Percentiles rank a stretch among this genome's conserved stretches.
Evolutionary conservation across 139 green algal genomes (phyloP).

Genomic region (Picochlorum sp.): DNA sequence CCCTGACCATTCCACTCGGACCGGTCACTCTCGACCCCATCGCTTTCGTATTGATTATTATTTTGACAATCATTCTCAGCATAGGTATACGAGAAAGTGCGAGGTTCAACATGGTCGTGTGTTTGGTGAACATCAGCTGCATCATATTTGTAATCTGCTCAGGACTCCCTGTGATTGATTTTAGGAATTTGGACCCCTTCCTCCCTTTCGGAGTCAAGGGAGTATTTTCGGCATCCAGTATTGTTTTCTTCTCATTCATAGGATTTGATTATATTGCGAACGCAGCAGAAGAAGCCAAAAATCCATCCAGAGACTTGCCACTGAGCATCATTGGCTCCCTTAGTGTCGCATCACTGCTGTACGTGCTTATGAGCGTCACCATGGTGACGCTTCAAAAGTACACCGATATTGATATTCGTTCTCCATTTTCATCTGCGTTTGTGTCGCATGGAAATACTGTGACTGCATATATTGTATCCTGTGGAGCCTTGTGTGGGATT

Average conservation of each 20-base stretch:
- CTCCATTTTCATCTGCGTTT: constrained; percentile 63
- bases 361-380: constrained; percentile 36
- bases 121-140: constrained; percentile 31
- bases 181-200: constrained; percentile 46
- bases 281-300: constrained; percentile 50
- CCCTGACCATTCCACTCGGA: constrained; percentile 33
- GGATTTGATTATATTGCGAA: constrained; percentile 52
- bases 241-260: constrained; percentile 45
- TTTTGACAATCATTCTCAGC: constrained; percentile 48
- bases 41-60: constrained; percentile 29
- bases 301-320: constrained; percentile 57
- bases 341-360: constrained; percentile 50
- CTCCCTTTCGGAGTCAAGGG: constrained; percentile 33
- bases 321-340: constrained; percentile 62
- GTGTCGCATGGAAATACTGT: not conserved
- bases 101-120: constrained; percentile 60
- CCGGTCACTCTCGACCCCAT: constrained; percentile 48
- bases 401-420: constrained; percentile 45
- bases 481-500: constrained; percentile 49
- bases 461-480: constrained; percentile 21
- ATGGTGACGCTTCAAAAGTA: constrained; percentile 44
- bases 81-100: constrained; percentile 54
- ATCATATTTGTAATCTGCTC: constrained; percentile 50
- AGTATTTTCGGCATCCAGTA: constrained; percentile 39
- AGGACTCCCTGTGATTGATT: constrained; percentile 10